Percentiles rank a stretch among this genome's conserved stretches.
Conservation (phyloP, 192 early-diverging fungal genomes). For the Diversispora epigaea region DNA sequence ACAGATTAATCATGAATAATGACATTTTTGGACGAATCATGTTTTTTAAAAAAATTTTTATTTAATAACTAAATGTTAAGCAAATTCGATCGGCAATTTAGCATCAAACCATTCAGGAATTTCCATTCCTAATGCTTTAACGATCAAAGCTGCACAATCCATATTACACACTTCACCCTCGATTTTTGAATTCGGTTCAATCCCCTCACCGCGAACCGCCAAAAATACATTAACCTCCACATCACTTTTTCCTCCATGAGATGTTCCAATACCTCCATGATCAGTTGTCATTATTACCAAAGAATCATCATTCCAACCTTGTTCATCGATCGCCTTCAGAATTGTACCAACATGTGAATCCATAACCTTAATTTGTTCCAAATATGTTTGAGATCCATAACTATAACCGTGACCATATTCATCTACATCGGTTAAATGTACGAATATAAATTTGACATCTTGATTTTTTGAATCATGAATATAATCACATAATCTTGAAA, state of each 20-base stretch:
- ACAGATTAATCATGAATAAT: too few species aligned
- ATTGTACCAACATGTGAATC: slow-evolving; percentile 6
- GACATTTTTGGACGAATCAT: too few species aligned
- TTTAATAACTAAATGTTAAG: too few species aligned
- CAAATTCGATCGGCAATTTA: slow-evolving; percentile 9
- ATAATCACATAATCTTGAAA: slow-evolving; percentile 1
- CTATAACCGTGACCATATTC: slow-evolving; percentile 2
- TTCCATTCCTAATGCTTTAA: slow-evolving; percentile 15
- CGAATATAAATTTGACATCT: slow-evolving; percentile 18
- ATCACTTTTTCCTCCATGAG: slow-evolving; percentile 19
- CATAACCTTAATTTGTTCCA: slow-evolving; percentile 22
- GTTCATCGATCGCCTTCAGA: slow-evolving; percentile 10
- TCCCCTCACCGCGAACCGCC: slow-evolving; percentile 1
- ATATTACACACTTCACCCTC: slow-evolving; percentile 21
- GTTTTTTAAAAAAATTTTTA: too few species aligned
- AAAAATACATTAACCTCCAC: slow-evolving; percentile 16
- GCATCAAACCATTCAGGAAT: slow-evolving; percentile 29
- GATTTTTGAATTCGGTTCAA: slow-evolving; percentile 12
- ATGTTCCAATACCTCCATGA: slow-evolving; percentile 16
- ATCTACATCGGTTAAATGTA: slow-evolving; percentile 24
- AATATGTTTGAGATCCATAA: slow-evolving; percentile 14
- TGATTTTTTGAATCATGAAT: slow-evolving; percentile 8
- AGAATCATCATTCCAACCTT: slow-evolving; percentile 11
- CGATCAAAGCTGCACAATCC: slow-evolving; percentile 22
- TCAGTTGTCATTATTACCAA: slow-evolving; percentile 29